These are phyloP conservation scores for Inosperma sp. DNA, from an alignment of 768 basidiomycete species.

Conservation along the genomic window DNA sequence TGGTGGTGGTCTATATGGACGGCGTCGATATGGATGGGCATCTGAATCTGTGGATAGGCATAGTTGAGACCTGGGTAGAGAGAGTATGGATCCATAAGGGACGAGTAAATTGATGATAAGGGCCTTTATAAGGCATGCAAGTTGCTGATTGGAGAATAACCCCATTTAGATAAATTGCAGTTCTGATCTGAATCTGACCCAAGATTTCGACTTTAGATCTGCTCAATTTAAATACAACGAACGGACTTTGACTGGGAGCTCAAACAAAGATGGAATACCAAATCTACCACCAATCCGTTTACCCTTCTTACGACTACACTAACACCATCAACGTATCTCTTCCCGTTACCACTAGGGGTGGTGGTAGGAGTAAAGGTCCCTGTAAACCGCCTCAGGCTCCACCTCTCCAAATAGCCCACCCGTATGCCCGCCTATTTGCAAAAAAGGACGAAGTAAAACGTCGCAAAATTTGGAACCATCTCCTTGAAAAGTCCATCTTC, in stretches of 20 bases:
- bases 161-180: neutral
- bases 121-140: no score
- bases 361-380: no score
- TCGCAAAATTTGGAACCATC: slow-evolving; percentile 74
- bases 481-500: slow-evolving; percentile 69
- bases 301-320: neutral
- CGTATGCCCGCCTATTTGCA: slow-evolving; percentile 65
- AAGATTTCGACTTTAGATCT: neutral
- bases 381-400: slow-evolving; percentile 9
- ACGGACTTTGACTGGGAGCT: no score
- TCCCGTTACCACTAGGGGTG: no score
- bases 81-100: no score
- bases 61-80: no score
- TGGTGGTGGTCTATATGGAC: neutral
- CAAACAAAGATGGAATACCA: no score
- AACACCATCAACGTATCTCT: neutral
- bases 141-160: no score
- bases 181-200: neutral
- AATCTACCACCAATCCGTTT: no score
- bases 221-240: neutral
- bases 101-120: no score
- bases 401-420: slow-evolving; percentile 45
- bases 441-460: slow-evolving; percentile 62
- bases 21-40: no score
- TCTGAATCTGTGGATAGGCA: no score